Base-by-base conservation (phyloP, 2,329 filamentous ascomycete genomes). In the Fusarium irregulare region DNA sequence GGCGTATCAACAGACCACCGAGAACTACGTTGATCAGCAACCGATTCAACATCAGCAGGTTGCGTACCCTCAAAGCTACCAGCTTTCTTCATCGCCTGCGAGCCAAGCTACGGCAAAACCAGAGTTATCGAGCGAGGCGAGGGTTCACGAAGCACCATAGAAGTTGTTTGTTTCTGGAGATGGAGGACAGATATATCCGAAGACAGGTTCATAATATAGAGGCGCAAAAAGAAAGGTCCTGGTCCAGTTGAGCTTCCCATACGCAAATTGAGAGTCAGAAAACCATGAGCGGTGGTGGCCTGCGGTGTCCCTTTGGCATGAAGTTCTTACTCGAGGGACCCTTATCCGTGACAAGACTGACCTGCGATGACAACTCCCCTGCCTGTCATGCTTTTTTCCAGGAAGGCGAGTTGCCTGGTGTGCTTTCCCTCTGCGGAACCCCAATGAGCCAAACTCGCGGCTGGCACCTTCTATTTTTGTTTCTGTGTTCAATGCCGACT, bases 101-200 rank as follows among this genome's bases (percentile, higher is more conserved):
- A 54, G 28, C 25, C 23, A 37, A 5, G 32, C 37, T 10, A 7
- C 42, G 14, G 28, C 30, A 14, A 58, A 58, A 10, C 56, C 56
- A 9, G 56, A 58, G 37, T 8, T 58, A 27, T 25, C 37, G 7
- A 54, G 28, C 30, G 56, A 58, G 11, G 45, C 45, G 7, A 54
- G 20, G n/a, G 13, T 53, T 58, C 40, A 53, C 21, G 56, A 58
- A 44, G 56, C 47, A 53, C 56, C 56, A 45, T 58, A 37, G 30
- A 50, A 4, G 16, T 14, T 9, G 8, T 14, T 16, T 20, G 16
- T 51, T n/a, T 7, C n/a, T 18, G 4, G 20, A 28, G 10, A 13
- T 11, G 9, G 34, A 28, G 7, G 4, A 18, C 12, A 28, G 13
- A 12, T 42, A 51, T 34, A 41, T 37, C 10, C 4, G 23, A 34